Base-by-base conservation (phyloP, 73 alveolate species). In the Diophrys appendiculata region DNA sequence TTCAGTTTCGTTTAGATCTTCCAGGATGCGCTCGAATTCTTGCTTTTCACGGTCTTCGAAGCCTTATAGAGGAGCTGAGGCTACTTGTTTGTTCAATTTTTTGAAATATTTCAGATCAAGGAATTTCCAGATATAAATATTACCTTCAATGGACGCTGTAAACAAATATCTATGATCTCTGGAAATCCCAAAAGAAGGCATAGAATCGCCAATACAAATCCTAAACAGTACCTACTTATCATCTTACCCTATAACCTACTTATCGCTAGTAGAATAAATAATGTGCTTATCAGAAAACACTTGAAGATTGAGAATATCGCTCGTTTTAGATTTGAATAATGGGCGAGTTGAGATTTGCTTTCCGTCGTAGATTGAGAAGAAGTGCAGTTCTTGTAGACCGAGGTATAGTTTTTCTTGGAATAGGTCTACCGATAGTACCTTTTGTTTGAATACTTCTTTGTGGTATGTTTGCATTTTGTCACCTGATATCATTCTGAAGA, bases 111-210 rank as follows among this genome's bases (percentile, higher is more conserved):
- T 43, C 5, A 43, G 68, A 35, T 84, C 88, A 23, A 80, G 79
- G 2, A 93, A 52, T 72, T 86, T 87, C 96, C 98, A 93, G 0
- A 93, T 69, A 34, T 82, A 90, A 18, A 93, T 90, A 33, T 86
- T 69, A 65, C 98, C 98, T 28, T 90, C 96, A 56, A 81, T 33
- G 2, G 90, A 60, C 11, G 94, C 77, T 0, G 94, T 90, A 13
- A 93, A 82, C 2, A 93, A 65, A 31, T 88, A 84, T 54, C 78
- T 93, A 33, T 76, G 77, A 76, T 93, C 90, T 22, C 84, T 64
- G 55, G 93, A 67, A 55, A 93, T 87, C 26, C 95, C 91, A 77
- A 90, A 52, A 27, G 94, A 87, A 0, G 92, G 77, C 0, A 85
- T 67, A 54, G 77, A 13, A 53, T 93, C 98, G 52, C 95, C 96